Base-by-base conservation (phyloP, 176 grass and related monocot species). In the Eremochloa ophiuroides region DNA sequence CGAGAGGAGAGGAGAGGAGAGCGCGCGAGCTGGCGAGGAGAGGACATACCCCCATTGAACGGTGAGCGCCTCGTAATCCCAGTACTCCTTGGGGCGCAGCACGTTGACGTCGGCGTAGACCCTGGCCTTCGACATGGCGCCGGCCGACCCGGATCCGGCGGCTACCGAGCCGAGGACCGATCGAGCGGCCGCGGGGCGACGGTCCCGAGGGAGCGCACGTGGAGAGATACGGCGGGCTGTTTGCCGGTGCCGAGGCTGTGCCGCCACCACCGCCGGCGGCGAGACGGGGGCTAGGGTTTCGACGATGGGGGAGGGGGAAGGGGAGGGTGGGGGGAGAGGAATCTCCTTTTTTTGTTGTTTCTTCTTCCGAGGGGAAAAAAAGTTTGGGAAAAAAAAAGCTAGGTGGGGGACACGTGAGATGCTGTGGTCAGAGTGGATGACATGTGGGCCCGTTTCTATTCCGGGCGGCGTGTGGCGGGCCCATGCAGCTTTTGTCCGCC, bases 21-120 rank as follows among this genome's bases (percentile, higher is more conserved):
- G 34, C 22, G 4, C 20, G 37, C 17, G 7, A 31, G 22, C 16
- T 7, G n/a, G 30, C 6, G 7, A 66, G 12, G 27, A 60, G n/a
- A 58, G 6, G 12, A 72, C 71, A 74, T 25, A 95, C 93, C 93
- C 93, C 93, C 93, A 95, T 75, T 88, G 89, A 34, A 95, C 93
- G 88, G 89, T 75, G 55, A 92, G 90, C 31, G 93, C 82, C 83
- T 95, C 93, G 77, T 95, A 95, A 73, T 95, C 93, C 93, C 93
- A 95, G 89, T 92, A 95, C 71, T 95, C 93, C 93, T 92, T 95
- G 76, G 93, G 89, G 71, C 87, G 93, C 30, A 95, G 77, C 20
- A 90, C 89, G 85, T 95, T 95, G 74, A 92, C 82, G 63, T 95
- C 93, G n/a, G 93, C 31, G 85, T 95, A 95, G 69, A 95, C 90